Conservation (phyloP, 371 early-diverging fungal genomes). For the Mucor plumbeus region DNA sequence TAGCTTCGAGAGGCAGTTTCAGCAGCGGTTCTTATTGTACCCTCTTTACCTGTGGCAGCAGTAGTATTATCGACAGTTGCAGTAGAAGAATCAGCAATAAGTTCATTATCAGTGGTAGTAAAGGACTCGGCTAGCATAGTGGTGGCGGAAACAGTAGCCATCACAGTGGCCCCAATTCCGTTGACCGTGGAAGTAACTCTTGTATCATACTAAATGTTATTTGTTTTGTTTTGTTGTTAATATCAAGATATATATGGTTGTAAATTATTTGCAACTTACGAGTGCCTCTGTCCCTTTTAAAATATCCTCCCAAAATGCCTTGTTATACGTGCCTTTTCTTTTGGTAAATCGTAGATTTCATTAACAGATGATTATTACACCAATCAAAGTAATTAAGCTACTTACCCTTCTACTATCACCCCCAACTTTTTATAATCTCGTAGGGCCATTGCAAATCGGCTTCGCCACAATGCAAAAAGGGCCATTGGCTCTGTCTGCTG, state of each 20-base stretch:
- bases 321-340: conserved; percentile 15
- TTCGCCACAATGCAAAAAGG: too few species aligned
- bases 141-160: conserved; percentile 15
- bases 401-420: conserved; percentile 4
- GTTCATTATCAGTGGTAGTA: conserved; percentile 17
- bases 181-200: conserved; percentile 19
- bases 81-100: conserved; percentile 14
- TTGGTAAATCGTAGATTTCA: conserved; percentile 15
- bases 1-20: too few species aligned
- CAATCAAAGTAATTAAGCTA: conserved; percentile 13
- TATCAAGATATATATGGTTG: conserved; percentile 14
- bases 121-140: conserved; percentile 20
- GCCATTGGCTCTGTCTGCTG: too few species aligned
- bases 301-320: conserved; percentile 17
- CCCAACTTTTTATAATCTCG: too few species aligned
- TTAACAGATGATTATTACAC: conserved; percentile 12
- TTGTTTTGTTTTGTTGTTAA: conserved; percentile 18
- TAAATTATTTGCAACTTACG: conserved; percentile 15
- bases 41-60: conserved; percentile 12
- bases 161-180: conserved; percentile 13
- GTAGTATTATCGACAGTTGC: conserved; percentile 9
- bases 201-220: conserved; percentile 17
- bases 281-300: conserved; percentile 16
- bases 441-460: too few species aligned
- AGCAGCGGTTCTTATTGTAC: conserved; percentile 12